A percentile compares a stretch with the other conserved stretches of the same genome.
Conservation (phyloP, 75 land plant species). For the Pseudotsuga menziesii region DNA sequence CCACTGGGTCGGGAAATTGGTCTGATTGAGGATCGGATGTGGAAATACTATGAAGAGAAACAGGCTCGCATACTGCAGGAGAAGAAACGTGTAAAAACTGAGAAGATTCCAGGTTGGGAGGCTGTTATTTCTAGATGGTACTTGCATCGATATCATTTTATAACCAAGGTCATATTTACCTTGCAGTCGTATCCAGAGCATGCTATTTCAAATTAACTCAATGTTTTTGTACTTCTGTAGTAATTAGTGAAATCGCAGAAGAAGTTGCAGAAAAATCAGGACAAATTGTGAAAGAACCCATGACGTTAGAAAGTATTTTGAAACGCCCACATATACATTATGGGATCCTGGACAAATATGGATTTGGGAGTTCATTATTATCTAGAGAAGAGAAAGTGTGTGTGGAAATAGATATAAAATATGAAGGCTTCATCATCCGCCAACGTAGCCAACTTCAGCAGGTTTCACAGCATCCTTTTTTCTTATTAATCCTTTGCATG, state of each 20-base stretch:
- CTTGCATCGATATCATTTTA: too few species aligned
- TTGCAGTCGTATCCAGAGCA: neutral
- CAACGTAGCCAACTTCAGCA: constrained; percentile 76
- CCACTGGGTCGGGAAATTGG: constrained; percentile 90
- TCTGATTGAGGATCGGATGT: constrained; percentile 84
- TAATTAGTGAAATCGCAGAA: constrained; percentile 57
- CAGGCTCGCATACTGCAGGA: constrained; percentile 71
- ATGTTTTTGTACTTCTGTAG: constrained; percentile 20
- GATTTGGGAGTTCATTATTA: constrained; percentile 64
- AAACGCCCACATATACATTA: constrained; percentile 90
- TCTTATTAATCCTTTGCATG: neutral
- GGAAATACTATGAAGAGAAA: constrained; percentile 76
- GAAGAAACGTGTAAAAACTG: constrained; percentile 60
- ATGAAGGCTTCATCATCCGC: constrained; percentile 87
- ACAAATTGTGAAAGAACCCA: constrained; percentile 63
- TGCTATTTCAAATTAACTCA: neutral
- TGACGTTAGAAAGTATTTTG: constrained; percentile 58
- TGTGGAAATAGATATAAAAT: constrained; percentile 92
- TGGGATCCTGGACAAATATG: constrained; percentile 72
- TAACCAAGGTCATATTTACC: neutral
- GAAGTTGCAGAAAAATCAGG: constrained; percentile 62
- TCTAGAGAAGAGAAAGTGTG: constrained; percentile 76
- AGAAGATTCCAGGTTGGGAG: constrained; percentile 51
- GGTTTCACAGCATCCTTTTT: constrained; percentile 31
- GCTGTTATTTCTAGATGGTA: neutral